Evolutionary conservation across 208 protist species (phyloP), one percentile per base, ranked within the genome.

Genomic region (Wallacemonas collosoma): DNA sequence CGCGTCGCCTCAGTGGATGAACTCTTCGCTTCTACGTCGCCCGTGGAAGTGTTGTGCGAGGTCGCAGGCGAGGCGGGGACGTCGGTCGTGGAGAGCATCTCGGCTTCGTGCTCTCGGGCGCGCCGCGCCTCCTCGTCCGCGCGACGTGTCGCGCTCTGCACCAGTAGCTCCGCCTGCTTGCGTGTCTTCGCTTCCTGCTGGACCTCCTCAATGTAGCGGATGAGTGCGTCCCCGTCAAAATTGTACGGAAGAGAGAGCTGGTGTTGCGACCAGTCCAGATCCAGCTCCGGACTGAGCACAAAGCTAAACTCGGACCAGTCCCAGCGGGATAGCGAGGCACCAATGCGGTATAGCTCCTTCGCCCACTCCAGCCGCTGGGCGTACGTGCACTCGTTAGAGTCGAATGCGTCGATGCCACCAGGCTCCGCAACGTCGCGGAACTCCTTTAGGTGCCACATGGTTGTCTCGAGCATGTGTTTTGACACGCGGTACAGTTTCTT

Each of bases 221-320:
- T 76, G 26, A 97, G 81, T 36, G 87, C 87, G 61, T 94, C 87
- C 15, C 93, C 93, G 75, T 95, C 84, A 64, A 97, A 95, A 76
- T 96, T 95, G 73, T 83, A 82, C 35, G 93, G 93, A 55, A 97
- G 87, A 36, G 79, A 75, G 53, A 96, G 68, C 66, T 87, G 76
- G 40, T 83, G 77, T 14, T 79, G 77, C 36, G 62, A 55, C 93
- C 93, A 97, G 74, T 95, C 85, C 8, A 97, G 68, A 69, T 97
- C 91, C 47, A 97, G 76, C 69, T 89, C 81, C 1, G 83, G 80
- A 45, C 82, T 78, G 61, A 97, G 79, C 6, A 94, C 47, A 64
- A 97, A 96, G n/a, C 80, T 88, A 69, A 97, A 94, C 35, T 95
- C 93, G 39, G 80, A 80, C 91, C 93, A 97, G 68, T 97, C 93